Evolutionary conservation across 805 yeast genomes (phyloP).

Genomic region (Starmerella geochares): DNA sequence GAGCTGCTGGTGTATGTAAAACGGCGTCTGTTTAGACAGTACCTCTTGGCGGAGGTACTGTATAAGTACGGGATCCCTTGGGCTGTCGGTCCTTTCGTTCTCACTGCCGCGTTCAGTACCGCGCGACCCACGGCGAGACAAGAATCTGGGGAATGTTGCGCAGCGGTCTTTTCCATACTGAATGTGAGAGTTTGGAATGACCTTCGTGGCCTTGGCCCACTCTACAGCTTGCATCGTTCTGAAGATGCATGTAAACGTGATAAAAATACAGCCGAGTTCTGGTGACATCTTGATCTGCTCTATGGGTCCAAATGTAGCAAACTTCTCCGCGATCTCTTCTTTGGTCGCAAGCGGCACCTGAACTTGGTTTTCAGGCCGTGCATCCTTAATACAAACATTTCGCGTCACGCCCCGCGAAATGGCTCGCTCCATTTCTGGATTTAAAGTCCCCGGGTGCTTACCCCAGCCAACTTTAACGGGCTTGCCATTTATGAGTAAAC

Average conservation of each 20-base stretch:
- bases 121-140: not conserved
- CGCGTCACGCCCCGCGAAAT: conserved; percentile 91
- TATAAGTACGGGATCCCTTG: not conserved
- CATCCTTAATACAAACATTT: conserved; percentile 57
- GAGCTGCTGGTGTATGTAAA: not conserved
- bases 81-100: no score
- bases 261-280: conserved; percentile 80
- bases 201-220: conserved; percentile 67
- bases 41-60: conserved; percentile 8
- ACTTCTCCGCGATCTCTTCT: conserved; percentile 28
- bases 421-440: conserved; percentile 76
- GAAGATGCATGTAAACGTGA: conserved; percentile 81
- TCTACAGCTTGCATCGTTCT: conserved; percentile 88
- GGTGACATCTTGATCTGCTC: conserved; percentile 85
- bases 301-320: conserved; percentile 78
- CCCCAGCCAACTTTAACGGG: conserved; percentile 96
- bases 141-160: conserved; percentile 48
- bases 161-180: conserved; percentile 93
- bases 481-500: conserved; percentile 73
- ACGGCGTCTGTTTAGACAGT: not conserved
- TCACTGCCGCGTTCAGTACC: not conserved
- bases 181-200: conserved; percentile 55
- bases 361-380: not conserved
- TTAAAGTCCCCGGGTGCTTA: conserved; percentile 84
- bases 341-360: conserved; percentile 1